Base-by-base conservation (phyloP, 176 grass and related monocot species). In the Microstegium vimineum region DNA sequence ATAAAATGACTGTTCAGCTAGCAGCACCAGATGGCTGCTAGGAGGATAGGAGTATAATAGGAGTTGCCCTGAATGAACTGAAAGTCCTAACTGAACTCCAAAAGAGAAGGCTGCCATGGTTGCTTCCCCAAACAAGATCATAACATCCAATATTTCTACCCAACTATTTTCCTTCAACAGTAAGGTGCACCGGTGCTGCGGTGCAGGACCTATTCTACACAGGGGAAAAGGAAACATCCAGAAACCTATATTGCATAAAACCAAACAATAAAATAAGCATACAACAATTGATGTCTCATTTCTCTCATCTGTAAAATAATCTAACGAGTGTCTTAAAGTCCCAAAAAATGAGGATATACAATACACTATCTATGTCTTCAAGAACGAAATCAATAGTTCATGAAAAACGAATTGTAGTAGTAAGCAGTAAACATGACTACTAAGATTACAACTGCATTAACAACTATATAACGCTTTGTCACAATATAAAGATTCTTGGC, bases 371-470 rank as follows among this genome's bases (percentile, higher is more conserved):
- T 22, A 17, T 64, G 35, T 7, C 9, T 86, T 54, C 23, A 65
- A 73, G 20, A 30, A 78, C 33, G 15, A 80, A 86, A 69, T 66
- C 23, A 80, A 14, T 51, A 51, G 31, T 32, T 80, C 13, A 73
- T 54, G 18, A 35, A 70, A 35, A 17, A 66, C 26, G 38, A 63
- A 70, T 68, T 74, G 14, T 0, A 60, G 33, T 5, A 30, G 75
- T 33, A 65, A 66, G 73, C 34, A 30, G 62, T 57, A 73, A 38
- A 73, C 60, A 68, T 34, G 28, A 38, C 28, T 38, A 76, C n/a
- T 9, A 77, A 31, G 12, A 57, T 75, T 34, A 75, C 60, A 67
- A 23, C 7, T 76, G 60, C 4, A 37, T 30, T 69, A 82, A 15
- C 30, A 75, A 38, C n/a, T 32, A 75, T 62, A 18, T 43, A 47